phyloP scores from a whole-genome alignment of 345 rosid species.

The Theobroma cacao region DNA sequence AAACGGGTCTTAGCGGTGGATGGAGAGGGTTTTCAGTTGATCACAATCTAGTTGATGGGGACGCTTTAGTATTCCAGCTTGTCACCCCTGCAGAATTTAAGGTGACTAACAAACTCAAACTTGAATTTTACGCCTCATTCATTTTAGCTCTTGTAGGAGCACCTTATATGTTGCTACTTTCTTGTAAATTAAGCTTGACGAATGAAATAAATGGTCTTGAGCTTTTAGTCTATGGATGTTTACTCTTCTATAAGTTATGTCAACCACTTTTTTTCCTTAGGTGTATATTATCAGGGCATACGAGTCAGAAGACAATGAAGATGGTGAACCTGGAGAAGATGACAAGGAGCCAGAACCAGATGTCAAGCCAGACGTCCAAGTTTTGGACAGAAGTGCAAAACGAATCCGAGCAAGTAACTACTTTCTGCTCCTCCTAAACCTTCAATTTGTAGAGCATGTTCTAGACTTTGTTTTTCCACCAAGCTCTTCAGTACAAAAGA shows the following conservation, averaged over 20 bases:
- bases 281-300: slow-evolving; percentile 43
- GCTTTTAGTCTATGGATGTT: neutral
- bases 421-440: neutral
- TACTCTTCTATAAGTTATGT: neutral
- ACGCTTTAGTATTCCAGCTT: slow-evolving; percentile 62
- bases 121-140: neutral
- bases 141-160: neutral
- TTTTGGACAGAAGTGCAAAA: slow-evolving; percentile 24
- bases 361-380: slow-evolving; percentile 12
- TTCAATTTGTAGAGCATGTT: neutral
- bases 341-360: slow-evolving; percentile 16
- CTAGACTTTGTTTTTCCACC: neutral
- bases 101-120: slow-evolving; percentile 23
- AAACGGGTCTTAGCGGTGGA: slow-evolving; percentile 67
- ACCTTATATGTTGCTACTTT: neutral
- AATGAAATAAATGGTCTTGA: neutral
- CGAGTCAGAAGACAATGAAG: slow-evolving; percentile 24
- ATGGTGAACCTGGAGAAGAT: slow-evolving; percentile 12
- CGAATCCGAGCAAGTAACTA: slow-evolving; percentile 37
- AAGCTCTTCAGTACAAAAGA: neutral
- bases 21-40: slow-evolving; percentile 64
- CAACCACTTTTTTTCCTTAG: slow-evolving; percentile 9
- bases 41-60: slow-evolving; percentile 57
- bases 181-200: neutral
- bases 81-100: slow-evolving; percentile 44